phyloP scores from a whole-genome alignment of 306 rosid species.

The Cucurbita pepo region DNA sequence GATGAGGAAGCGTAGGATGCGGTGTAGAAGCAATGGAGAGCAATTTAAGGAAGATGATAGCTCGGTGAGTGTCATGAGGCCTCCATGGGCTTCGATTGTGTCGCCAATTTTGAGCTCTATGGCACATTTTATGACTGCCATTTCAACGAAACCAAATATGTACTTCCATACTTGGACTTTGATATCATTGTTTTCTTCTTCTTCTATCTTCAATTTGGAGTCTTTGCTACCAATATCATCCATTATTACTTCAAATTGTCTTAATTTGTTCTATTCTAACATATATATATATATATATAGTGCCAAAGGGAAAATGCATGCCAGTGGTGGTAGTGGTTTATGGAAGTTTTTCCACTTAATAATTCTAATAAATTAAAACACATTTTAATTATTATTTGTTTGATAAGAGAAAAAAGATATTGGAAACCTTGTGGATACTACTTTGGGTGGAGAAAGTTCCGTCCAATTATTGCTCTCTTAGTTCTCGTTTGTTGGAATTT shows the following conservation, averaged over 20 bases:
- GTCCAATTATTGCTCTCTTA: no score
- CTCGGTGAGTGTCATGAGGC: neutral
- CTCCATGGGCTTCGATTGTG: neutral
- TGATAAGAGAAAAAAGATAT: neutral
- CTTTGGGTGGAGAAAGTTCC: no score
- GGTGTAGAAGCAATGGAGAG: neutral
- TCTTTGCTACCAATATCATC: neutral
- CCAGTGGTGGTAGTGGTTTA: no score
- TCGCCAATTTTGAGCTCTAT: slow-evolving; percentile 44
- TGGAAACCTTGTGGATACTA: neutral
- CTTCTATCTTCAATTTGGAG: neutral
- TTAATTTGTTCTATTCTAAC: neutral
- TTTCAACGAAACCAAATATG: neutral
- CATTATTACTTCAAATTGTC: neutral
- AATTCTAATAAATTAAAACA: no score
- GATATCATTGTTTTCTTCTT: neutral
- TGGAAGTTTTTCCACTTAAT: no score
- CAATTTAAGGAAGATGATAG: slow-evolving; percentile 13
- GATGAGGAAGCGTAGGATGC: neutral
- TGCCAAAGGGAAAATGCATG: neutral
- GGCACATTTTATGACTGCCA: neutral
- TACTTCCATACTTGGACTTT: neutral
- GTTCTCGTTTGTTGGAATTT: no score
- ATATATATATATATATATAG: neutral
- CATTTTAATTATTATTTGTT: neutral